phyloP scores from a whole-genome alignment of 306 rosid species.

The Rosa persica region DNA sequence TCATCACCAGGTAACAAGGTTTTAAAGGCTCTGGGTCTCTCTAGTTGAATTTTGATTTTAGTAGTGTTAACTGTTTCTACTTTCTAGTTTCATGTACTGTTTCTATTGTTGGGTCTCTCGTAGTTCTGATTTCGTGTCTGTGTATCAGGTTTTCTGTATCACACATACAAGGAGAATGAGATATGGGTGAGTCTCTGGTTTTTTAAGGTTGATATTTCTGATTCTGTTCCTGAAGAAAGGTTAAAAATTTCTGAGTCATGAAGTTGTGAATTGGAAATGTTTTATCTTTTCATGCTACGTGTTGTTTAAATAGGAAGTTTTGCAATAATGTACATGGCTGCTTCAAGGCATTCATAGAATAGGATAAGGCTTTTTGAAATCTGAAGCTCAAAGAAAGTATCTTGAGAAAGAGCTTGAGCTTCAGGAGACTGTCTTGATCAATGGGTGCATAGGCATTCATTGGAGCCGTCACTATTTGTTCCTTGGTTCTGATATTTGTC shows the following conservation, averaged over 20 bases:
- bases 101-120: not conserved
- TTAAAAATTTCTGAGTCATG: too few species aligned
- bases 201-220: not conserved
- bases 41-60: too few species aligned
- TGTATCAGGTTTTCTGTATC: not conserved
- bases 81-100: not conserved
- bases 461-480: not conserved
- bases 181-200: not conserved
- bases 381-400: too few species aligned
- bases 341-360: not conserved
- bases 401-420: not conserved
- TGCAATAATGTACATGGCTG: not conserved
- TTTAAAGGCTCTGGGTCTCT: not conserved
- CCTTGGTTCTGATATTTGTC: not conserved
- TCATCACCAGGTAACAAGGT: not conserved
- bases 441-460: not conserved
- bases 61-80: not conserved
- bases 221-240: too few species aligned
- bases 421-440: not conserved
- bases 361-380: too few species aligned
- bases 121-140: not conserved
- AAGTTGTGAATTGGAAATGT: not conserved
- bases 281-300: not conserved
- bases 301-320: not conserved
- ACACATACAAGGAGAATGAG: not conserved